phyloP scores from a whole-genome alignment of 176 grass and related monocot genomes.

The Hyparrhenia diplandra region DNA sequence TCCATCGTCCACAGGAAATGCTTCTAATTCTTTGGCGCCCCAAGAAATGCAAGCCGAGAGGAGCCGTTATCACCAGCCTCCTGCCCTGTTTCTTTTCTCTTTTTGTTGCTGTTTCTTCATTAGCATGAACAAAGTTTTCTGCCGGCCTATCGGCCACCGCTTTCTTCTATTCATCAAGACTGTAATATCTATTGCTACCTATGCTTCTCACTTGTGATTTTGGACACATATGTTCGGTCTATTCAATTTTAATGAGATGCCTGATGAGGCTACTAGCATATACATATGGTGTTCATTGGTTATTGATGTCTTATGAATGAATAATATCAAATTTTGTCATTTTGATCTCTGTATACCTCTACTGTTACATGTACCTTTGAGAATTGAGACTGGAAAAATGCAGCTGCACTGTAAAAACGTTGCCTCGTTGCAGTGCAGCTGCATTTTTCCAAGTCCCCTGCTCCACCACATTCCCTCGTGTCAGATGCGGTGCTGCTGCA shows the following conservation, averaged over 20 bases:
- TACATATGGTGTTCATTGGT: conserved; percentile 35
- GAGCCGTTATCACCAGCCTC: conserved; percentile 37
- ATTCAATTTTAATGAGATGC: conserved; percentile 64
- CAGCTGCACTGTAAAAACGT: no score
- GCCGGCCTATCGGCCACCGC: conserved; percentile 16
- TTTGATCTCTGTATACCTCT: no score
- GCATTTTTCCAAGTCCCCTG: no score
- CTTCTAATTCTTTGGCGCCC: conserved; percentile 57
- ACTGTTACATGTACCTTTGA: no score
- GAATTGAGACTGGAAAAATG: no score
- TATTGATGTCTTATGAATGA: conserved; percentile 32
- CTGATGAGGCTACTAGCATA: conserved; percentile 39
- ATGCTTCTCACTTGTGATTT: conserved; percentile 61
- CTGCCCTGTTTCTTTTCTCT: conserved; percentile 31
- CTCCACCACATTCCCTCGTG: no score
- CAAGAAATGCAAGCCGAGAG: conserved; percentile 49
- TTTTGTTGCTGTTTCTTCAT: conserved; percentile 47
- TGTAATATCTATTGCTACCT: conserved; percentile 51
- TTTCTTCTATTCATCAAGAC: conserved; percentile 47
- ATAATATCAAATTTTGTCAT: conserved; percentile 39
- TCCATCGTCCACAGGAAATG: conserved; percentile 98
- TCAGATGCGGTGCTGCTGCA: no score
- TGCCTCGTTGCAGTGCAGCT: no score
- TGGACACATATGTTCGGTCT: conserved; percentile 47
- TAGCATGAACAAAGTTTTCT: conserved; percentile 67